Conservation (phyloP, 2,329 filamentous ascomycete genomes). For the Ophiosphaerella narmari region DNA sequence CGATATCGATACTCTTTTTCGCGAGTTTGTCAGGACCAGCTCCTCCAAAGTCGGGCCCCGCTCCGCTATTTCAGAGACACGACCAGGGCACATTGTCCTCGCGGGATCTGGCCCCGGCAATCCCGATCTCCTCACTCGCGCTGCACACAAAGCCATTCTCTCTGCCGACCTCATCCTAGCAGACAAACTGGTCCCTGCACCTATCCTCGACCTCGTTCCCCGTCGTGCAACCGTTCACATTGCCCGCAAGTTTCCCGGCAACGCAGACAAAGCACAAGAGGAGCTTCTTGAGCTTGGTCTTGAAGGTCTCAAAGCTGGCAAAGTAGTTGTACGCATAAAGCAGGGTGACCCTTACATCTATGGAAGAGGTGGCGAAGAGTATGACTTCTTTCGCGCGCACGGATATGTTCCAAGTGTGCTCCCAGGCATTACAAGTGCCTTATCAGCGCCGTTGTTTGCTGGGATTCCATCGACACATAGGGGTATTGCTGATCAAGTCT, state of each 20-base stretch:
- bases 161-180: conserved; percentile 79
- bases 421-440: conserved; percentile 86
- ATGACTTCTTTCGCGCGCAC: conserved; percentile 75
- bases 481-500: conserved; percentile 85
- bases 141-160: conserved; percentile 76
- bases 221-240: conserved; percentile 88
- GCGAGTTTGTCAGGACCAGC: conserved; percentile 64
- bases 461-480: conserved; percentile 87
- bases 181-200: conserved; percentile 82
- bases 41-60: conserved; percentile 35
- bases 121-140: conserved; percentile 85
- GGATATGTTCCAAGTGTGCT: conserved; percentile 76
- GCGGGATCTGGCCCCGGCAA: conserved; percentile 93
- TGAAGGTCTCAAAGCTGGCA: conserved; percentile 68
- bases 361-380: conserved; percentile 91
- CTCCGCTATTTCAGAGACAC: conserved; percentile 22
- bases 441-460: conserved; percentile 87
- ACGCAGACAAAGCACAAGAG: conserved; percentile 90
- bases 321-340: conserved; percentile 86
- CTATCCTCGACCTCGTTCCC: conserved; percentile 86
- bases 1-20: conserved; percentile 78
- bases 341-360: conserved; percentile 98
- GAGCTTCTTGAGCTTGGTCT: conserved; percentile 83
- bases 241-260: conserved; percentile 95
- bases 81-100: conserved; percentile 75